Percentiles rank a stretch among this genome's conserved stretches.
These are phyloP conservation scores for Obba rivulosa DNA, from an alignment of 768 basidiomycete species.

Conservation along the genomic window DNA sequence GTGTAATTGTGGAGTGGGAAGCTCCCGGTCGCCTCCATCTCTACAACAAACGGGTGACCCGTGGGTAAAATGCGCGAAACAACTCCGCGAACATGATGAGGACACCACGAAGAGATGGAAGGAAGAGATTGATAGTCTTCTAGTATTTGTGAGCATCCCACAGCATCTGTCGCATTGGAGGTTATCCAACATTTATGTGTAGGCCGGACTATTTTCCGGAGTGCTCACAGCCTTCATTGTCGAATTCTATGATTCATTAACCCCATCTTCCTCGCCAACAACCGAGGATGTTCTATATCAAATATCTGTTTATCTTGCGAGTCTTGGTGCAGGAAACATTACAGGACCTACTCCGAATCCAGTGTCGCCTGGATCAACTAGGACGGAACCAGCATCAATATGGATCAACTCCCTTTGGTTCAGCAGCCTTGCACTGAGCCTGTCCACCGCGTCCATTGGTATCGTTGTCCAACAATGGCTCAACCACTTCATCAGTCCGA, in stretches of 20 bases:
- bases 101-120: constrained; percentile 1
- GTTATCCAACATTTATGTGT: not conserved
- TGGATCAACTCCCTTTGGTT: constrained; percentile 20
- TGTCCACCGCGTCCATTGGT: constrained; percentile 17
- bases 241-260: not conserved
- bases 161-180: not conserved
- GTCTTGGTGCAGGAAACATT: too few species aligned
- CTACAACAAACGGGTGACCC: too few species aligned
- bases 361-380: too few species aligned
- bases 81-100: constrained; percentile 13
- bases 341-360: too few species aligned
- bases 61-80: constrained; percentile 15
- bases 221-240: constrained; percentile 4
- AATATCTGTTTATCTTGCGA: too few species aligned
- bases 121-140: constrained; percentile 4
- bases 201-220: constrained; percentile 8
- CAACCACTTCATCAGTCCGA: constrained; percentile 8
- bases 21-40: too few species aligned
- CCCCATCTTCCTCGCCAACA: too few species aligned
- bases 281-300: too few species aligned
- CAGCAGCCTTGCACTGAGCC: constrained; percentile 17
- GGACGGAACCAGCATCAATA: not conserved
- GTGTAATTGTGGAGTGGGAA: too few species aligned
- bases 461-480: constrained; percentile 24
- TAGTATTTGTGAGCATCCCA: constrained; percentile 5